Evolutionary conservation across 2,329 filamentous ascomycete species (phyloP).

Genomic region (Teratosphaeria destructans): DNA sequence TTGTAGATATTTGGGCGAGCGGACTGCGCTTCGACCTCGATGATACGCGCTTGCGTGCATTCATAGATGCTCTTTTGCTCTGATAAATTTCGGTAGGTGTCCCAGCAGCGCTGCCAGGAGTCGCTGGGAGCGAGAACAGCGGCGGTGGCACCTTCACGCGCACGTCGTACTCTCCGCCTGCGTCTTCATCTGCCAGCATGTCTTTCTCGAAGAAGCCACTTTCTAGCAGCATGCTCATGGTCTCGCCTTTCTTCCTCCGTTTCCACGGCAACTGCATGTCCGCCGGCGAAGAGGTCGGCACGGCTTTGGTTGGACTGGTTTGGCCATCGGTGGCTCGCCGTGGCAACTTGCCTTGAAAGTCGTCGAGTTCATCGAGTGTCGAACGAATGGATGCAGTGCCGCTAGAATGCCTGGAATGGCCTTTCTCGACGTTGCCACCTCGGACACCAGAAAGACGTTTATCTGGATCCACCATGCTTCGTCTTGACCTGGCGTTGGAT

Average conservation of each 20-base stretch:
- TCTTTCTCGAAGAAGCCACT: constrained; percentile 18
- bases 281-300: neutral
- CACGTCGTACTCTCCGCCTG: neutral
- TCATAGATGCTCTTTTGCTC: constrained; percentile 5
- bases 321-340: neutral
- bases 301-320: neutral
- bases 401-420: constrained; percentile 1
- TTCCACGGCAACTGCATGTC: constrained; percentile 1
- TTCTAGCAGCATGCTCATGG: constrained; percentile 23
- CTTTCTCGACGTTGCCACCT: constrained; percentile 3
- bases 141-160: constrained; percentile 14
- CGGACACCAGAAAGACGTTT: neutral
- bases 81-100: constrained; percentile 16
- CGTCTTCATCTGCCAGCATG: neutral
- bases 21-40: constrained; percentile 9
- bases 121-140: constrained; percentile 14
- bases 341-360: neutral
- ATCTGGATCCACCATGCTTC: neutral
- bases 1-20: constrained; percentile 13
- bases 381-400: constrained; percentile 1
- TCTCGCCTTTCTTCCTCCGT: constrained; percentile 16
- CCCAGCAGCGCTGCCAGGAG: constrained; percentile 10
- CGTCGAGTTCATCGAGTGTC: constrained; percentile 3
- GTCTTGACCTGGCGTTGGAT: neutral
- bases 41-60: neutral